Evolutionary conservation across 2,329 filamentous ascomycete genomes (phyloP), one percentile per base, ranked within the genome.

Genomic region (Malbranchea zuffiana): DNA sequence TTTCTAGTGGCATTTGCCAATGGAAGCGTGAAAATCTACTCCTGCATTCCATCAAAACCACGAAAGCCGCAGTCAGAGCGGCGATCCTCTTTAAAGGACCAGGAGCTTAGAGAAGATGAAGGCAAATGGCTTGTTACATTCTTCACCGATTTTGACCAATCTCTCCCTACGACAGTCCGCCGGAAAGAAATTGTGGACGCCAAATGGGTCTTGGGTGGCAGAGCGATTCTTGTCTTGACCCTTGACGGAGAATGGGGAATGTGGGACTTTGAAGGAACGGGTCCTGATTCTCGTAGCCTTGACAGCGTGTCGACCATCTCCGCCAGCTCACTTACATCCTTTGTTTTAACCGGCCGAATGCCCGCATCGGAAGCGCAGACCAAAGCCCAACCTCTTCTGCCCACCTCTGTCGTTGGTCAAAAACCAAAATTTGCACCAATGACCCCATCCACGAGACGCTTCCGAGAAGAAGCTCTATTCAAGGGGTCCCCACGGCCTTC

Each of bases 21-120:
- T n/a, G 73, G 74, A 4, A 64, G 61, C 27, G 69, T 74, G 18
- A 72, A 74, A 36, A 60, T 78, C 10, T 75, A 73, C 47, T 69
- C 75, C 36, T 69, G 68, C 17, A 65, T 74, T 20, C 59, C 66
- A 11, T 50, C 45, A 15, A 56, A 51, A 27, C 39, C 44, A 11
- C 46, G 46, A 5, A 56, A 47, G 31, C 31, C 49, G 11, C 40
- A 44, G 5, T 49, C 55, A 4, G 52, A 55, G 13, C 47, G 51
- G 3, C 54, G 55, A 8, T 47, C 44, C 3, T 47, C 56, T 10
- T 51, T 51, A 18, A 53, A 47, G 19, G 56, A 59, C 8, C 47
- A 48, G 13, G 59, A 59, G 6, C 50, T 43, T 8, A 45, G 48
- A 5, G 55, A 55, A n/a, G 48, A 49, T 7, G 54, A 59, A 40